Base-by-base conservation (phyloP, 129 eudicot genomes). In the Logfia minima region DNA sequence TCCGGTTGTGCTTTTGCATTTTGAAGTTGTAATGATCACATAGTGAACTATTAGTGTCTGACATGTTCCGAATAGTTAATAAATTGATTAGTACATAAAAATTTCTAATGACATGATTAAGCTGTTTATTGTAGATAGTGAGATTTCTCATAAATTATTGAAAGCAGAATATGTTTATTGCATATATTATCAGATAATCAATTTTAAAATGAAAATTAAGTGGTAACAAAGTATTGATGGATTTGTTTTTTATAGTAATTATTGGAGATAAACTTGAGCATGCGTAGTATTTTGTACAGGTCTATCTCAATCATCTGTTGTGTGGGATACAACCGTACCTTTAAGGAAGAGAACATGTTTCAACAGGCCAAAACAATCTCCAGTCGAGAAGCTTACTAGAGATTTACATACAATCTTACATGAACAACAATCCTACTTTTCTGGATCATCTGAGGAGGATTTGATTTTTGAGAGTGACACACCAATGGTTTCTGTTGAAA, bases 401-500 rank as follows among this genome's bases (percentile, higher is more conserved):
- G 97, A 91, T 85, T 83, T 91, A 3, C 80, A 81, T 82, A 85
- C 85, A 66, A 88, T 91, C 77, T 83, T 90, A 82, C 90, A 91
- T 41, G 92, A 91, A 71, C 96, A 88, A 62, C 92, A 85, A 45
- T 83, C 94, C 10, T 82, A 86, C 60, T 79, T 91, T 24, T 91
- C 97, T 67, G 92, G 79, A 48, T 88, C 88, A 37, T 86, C 92
- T 7, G 97, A 91, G 73, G 94, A 91, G 70, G 96, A 86, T 34
- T 91, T 91, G 84, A 90, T 91, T 28, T 79, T 85, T 37, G 97
- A 85, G 71, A 86, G 87, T 78, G 92, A 88, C 60, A 84, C 84
- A 62, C 91, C 97, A 4, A 88, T 91, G 97, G 97, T 86, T 26
- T 91, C 97, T 32, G 97, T 91, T 72, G 97, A 91, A 86, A 86